Conservation (phyloP, 768 basidiomycete species). For the Termitomyces sp. region DNA sequence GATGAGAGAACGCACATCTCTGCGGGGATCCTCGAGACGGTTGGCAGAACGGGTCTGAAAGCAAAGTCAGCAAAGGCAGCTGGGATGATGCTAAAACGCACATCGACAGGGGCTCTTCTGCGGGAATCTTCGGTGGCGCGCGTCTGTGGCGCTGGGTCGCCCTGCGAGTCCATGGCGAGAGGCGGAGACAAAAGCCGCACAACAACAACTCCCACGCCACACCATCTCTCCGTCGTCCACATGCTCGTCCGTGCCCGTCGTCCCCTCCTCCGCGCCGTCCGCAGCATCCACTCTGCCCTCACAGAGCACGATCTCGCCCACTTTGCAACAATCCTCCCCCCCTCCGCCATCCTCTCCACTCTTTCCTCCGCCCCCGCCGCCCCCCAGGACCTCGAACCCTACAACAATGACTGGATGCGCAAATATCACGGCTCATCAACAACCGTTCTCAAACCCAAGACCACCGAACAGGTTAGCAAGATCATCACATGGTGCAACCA, state of each 20-base stretch:
- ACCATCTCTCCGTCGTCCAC: background rate
- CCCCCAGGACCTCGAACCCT: constrained; percentile 65
- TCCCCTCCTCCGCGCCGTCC: constrained; percentile 4
- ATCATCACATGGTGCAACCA: constrained; percentile 86
- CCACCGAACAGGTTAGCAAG: constrained; percentile 81
- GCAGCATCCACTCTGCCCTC: constrained; percentile 26
- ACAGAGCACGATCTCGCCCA: constrained; percentile 56
- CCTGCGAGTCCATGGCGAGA: too few relatives aligned
- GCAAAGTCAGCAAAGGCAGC: background rate
- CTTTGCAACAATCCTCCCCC: constrained; percentile 60
- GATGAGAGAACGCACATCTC: too few relatives aligned
- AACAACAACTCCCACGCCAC: constrained; percentile 17
- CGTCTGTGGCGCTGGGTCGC: background rate
- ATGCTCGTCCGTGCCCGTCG: constrained; percentile 11
- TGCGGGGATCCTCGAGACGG: too few relatives aligned
- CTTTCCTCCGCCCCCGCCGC: constrained; percentile 42
- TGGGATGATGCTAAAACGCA: constrained; percentile 24
- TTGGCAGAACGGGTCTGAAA: constrained; percentile 46
- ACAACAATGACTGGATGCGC: constrained; percentile 95
- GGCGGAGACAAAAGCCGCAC: too few relatives aligned
- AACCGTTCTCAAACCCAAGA: constrained; percentile 85
- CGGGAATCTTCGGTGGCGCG: too few relatives aligned
- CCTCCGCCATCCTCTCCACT: constrained; percentile 63
- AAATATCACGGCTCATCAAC: constrained; percentile 85
- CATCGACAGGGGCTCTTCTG: constrained; percentile 40